phyloP scores from a whole-genome alignment of 805 yeast genomes.

The Hanseniaspora nectarophila region DNA sequence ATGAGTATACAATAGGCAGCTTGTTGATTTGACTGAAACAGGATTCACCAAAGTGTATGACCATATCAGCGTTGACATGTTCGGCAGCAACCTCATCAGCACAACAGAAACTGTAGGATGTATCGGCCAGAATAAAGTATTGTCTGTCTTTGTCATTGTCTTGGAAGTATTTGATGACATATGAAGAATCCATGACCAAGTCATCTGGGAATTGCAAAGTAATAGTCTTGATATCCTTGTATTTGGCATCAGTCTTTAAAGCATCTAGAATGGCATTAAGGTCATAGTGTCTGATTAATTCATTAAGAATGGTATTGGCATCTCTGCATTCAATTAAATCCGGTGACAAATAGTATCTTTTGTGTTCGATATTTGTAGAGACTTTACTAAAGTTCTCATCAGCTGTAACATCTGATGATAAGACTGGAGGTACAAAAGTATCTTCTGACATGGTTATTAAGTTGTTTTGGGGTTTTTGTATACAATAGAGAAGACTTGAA shows the following conservation, averaged over 20 bases:
- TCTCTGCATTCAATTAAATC: constrained; percentile 23
- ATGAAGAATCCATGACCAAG: constrained; percentile 65
- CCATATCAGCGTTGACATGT: constrained; percentile 74
- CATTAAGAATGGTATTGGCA: constrained; percentile 22
- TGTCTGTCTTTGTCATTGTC: constrained; percentile 24
- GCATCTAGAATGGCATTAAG: constrained; percentile 36
- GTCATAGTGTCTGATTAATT: constrained; percentile 43
- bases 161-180: constrained; percentile 40
- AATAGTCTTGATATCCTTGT: constrained; percentile 35
- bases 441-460: background rate
- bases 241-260: constrained; percentile 22
- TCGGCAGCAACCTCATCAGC: constrained; percentile 95
- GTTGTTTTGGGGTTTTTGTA: background rate
- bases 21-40: constrained; percentile 70
- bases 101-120: constrained; percentile 91
- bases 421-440: constrained; percentile 45
- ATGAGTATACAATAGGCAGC: constrained; percentile 64
- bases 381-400: constrained; percentile 26
- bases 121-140: constrained; percentile 83
- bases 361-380: constrained; percentile 11
- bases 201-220: constrained; percentile 87
- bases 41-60: constrained; percentile 90
- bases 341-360: constrained; percentile 11
- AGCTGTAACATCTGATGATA: constrained; percentile 66
- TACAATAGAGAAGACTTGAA: no score